Conservation (phyloP, 805 yeast genomes). For the Ogataea wickerhamii region DNA sequence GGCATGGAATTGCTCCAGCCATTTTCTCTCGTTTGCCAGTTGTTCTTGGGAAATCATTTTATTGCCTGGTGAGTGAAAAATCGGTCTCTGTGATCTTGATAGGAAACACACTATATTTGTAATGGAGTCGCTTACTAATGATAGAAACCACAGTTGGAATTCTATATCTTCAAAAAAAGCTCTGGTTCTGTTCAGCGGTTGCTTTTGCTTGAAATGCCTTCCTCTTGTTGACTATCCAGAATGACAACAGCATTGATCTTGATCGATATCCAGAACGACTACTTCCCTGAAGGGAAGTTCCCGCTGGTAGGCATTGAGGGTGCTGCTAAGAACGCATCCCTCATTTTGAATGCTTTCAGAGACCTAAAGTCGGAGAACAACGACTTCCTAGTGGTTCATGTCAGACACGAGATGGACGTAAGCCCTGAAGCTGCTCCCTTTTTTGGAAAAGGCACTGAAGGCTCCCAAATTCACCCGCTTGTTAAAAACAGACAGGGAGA, state of each 20-base stretch:
- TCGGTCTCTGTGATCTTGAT: too few species aligned
- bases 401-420: slow-evolving; percentile 9
- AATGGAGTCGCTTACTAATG: too few species aligned
- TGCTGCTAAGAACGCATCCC: slow-evolving; percentile 4
- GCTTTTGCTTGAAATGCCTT: too few species aligned
- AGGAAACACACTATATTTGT: too few species aligned
- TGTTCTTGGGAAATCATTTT: too few species aligned
- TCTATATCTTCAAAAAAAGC: too few species aligned
- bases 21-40: too few species aligned
- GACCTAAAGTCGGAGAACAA: not conserved
- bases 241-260: slow-evolving; percentile 2
- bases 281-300: slow-evolving; percentile 5
- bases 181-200: too few species aligned
- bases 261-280: slow-evolving; percentile 8
- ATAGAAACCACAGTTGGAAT: too few species aligned
- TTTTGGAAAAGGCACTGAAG: slow-evolving; percentile 3
- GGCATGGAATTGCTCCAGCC: not conserved
- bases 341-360: slow-evolving; percentile 4
- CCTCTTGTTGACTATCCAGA: too few species aligned
- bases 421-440: slow-evolving; percentile 2
- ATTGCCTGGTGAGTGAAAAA: too few species aligned
- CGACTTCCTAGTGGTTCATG: slow-evolving; percentile 4
- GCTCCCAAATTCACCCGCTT: slow-evolving; percentile 3
- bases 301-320: slow-evolving; percentile 5
- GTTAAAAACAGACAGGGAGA: slow-evolving; percentile 4